phyloP scores from a whole-genome alignment of 202 grass and related monocot species.

The Panicum virgatum region DNA sequence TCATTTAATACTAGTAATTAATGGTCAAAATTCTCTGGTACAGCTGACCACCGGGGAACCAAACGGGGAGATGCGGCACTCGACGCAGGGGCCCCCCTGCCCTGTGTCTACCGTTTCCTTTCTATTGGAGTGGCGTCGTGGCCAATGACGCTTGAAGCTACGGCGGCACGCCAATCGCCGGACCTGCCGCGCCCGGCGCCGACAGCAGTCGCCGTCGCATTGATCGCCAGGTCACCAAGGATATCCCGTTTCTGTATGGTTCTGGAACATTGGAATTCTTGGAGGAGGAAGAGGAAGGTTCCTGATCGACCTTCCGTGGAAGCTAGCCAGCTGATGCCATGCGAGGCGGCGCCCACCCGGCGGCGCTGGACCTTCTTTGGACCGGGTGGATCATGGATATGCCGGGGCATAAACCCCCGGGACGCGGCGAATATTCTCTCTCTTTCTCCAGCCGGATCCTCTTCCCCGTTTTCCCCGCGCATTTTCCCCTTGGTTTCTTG shows the following conservation, averaged over 20 bases:
- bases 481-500: background rate
- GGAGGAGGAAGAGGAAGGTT: background rate
- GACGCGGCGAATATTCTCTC: slow-evolving; percentile 5
- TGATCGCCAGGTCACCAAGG: background rate
- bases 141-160: background rate
- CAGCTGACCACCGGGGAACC: too few species aligned
- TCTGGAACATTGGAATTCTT: background rate
- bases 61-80: too few species aligned
- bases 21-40: too few species aligned
- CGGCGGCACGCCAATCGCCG: background rate
- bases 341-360: background rate
- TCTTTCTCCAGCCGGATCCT: background rate
- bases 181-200: background rate
- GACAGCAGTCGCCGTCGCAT: background rate
- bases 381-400: background rate
- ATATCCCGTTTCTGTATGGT: background rate
- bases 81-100: too few species aligned
- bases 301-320: background rate
- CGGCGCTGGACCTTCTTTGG: background rate
- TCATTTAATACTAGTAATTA: too few species aligned
- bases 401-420: slow-evolving; percentile 27
- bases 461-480: background rate
- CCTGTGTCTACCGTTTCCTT: too few species aligned
- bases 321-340: background rate
- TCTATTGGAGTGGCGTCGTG: background rate